A percentile compares a stretch with the other conserved stretches of the same genome.
Conservation (phyloP, 2,329 filamentous ascomycete genomes). For the Alternaria solani region DNA sequence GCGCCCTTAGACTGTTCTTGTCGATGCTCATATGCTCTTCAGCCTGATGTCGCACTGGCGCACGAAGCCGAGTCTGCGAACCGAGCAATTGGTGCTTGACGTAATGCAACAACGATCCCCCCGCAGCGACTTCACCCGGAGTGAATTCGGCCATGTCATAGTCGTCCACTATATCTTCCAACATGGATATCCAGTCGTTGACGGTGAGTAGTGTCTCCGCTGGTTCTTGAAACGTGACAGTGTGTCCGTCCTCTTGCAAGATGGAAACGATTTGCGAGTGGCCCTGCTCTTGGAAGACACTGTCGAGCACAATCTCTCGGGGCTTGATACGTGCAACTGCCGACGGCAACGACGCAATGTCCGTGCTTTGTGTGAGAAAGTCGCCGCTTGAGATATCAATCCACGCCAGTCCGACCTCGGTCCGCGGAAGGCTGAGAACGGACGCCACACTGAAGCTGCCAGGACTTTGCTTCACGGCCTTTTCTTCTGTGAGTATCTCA, state of each 20-base stretch:
- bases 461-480: constrained; percentile 35
- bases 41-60: constrained; percentile 76
- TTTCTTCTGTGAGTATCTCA: constrained; percentile 33
- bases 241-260: constrained; percentile 77
- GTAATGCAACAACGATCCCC: constrained; percentile 83
- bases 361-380: constrained; percentile 84
- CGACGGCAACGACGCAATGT: constrained; percentile 76
- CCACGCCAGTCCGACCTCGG: constrained; percentile 82
- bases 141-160: constrained; percentile 67
- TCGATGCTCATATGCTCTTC: constrained; percentile 89
- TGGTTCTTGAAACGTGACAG: constrained; percentile 74
- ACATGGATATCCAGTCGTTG: constrained; percentile 75
- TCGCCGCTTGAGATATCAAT: constrained; percentile 93
- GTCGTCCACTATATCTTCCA: constrained; percentile 74
- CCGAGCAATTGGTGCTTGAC: constrained; percentile 81
- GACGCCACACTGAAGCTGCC: constrained; percentile 42
- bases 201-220: constrained; percentile 57
- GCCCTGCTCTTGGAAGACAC: constrained; percentile 61
- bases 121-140: constrained; percentile 74
- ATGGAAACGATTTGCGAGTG: constrained; percentile 69
- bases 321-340: constrained; percentile 83
- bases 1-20: constrained; percentile 84
- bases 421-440: constrained; percentile 50
- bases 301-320: constrained; percentile 81
- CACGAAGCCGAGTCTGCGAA: constrained; percentile 80